Evolutionary conservation across 352 stramenopile species (phyloP).

Genomic region (Pythium chondricola): DNA sequence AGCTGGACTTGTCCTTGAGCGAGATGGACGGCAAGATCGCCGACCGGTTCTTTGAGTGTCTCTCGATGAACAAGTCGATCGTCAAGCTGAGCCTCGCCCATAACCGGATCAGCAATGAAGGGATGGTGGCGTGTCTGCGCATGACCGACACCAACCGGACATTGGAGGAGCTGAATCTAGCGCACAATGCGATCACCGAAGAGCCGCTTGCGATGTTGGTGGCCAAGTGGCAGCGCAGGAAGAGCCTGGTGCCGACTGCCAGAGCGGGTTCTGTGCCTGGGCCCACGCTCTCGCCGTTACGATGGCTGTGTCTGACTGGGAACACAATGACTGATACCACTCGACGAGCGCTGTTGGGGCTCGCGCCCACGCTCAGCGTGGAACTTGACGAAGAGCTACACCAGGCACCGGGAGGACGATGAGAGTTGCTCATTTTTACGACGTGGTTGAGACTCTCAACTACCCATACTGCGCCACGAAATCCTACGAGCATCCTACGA

Average conservation of each 20-base stretch:
- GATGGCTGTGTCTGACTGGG: conserved; percentile 49
- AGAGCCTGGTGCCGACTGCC: not conserved
- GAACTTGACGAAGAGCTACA: conserved; percentile 42
- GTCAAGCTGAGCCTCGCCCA: conserved; percentile 45
- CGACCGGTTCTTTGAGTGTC: conserved; percentile 56
- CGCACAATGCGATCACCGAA: conserved; percentile 69
- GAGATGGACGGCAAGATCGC: conserved; percentile 51
- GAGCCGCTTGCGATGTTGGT: conserved; percentile 47
- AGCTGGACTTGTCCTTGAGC: conserved; percentile 60
- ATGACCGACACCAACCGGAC: conserved; percentile 48
- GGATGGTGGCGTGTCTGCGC: conserved; percentile 48
- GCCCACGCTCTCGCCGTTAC: conserved; percentile 15
- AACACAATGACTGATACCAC: conserved; percentile 65
- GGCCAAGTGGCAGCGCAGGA: conserved; percentile 21
- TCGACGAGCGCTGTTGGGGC: conserved; percentile 17
- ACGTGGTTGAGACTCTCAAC: conserved; percentile 12
- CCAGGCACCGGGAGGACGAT: not conserved
- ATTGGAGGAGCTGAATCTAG: conserved; percentile 67
- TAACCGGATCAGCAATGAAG: conserved; percentile 72
- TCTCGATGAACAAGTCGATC: conserved; percentile 52
- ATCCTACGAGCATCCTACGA: no score
- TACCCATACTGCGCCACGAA: not conserved
- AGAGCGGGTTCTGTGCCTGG: not conserved
- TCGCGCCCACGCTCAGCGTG: conserved; percentile 30
- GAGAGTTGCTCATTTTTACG: conserved; percentile 1